Percentiles rank a stretch among this genome's conserved stretches.
Evolutionary conservation across 2,329 filamentous ascomycete species (phyloP).

Genomic region (Clonostachys rosea): DNA sequence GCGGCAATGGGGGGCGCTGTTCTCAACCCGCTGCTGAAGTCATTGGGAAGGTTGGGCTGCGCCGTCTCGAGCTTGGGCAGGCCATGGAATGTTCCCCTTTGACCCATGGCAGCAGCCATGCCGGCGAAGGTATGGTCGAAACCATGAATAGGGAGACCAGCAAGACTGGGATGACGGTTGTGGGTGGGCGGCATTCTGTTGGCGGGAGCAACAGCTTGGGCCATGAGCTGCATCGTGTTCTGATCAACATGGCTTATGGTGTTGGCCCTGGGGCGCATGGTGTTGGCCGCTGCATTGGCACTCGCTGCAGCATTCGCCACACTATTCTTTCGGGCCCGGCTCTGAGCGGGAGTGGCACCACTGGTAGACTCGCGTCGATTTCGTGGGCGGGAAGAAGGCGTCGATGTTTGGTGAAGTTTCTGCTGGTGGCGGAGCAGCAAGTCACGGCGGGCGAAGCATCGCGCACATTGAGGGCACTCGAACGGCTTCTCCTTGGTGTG

Average conservation of each 20-base stretch:
- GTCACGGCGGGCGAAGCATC: constrained; percentile 93
- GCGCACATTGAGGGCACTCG: constrained; percentile 87
- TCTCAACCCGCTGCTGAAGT: constrained; percentile 64
- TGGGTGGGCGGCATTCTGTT: constrained; percentile 39
- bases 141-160: constrained; percentile 54
- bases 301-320: constrained; percentile 56
- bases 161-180: constrained; percentile 71
- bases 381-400: constrained; percentile 79
- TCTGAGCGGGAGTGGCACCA: constrained; percentile 60
- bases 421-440: constrained; percentile 92
- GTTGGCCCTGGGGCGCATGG: constrained; percentile 85
- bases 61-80: constrained; percentile 83
- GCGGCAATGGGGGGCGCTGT: constrained; percentile 69
- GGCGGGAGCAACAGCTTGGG: constrained; percentile 43
- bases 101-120: constrained; percentile 65
- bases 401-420: constrained; percentile 92
- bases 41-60: constrained; percentile 53
- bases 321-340: constrained; percentile 87
- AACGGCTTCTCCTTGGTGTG: constrained; percentile 99
- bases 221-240: constrained; percentile 67
- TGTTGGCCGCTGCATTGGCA: constrained; percentile 40
- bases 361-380: constrained; percentile 88
- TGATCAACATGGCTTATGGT: constrained; percentile 93
- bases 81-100: constrained; percentile 62
- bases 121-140: constrained; percentile 64